These are phyloP conservation scores for Penicillium bovifimosum DNA, from an alignment of 495 filamentous ascomycete species.

Conservation along the genomic window DNA sequence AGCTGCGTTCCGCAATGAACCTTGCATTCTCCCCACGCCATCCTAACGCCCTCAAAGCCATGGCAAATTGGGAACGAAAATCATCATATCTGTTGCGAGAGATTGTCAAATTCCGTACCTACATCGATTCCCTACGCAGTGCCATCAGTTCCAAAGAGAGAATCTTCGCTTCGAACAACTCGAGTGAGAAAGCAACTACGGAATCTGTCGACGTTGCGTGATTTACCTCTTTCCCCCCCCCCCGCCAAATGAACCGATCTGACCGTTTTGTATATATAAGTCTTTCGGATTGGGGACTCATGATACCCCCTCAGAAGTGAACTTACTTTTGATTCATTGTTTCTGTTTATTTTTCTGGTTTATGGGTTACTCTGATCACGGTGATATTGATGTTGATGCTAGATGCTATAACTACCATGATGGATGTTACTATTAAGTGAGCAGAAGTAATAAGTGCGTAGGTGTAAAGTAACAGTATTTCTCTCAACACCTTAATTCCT, in stretches of 20 bases:
- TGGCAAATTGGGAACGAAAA: constrained; percentile 96
- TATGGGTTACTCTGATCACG: too few species aligned
- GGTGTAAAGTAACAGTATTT: too few species aligned
- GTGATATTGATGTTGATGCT: constrained; percentile 14
- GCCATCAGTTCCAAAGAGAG: constrained; percentile 55
- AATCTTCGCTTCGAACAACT: constrained; percentile 34
- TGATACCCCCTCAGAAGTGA: not conserved
- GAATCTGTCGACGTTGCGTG: not conserved
- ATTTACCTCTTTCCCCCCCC: not conserved
- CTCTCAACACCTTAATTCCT: too few species aligned
- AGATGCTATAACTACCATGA: constrained; percentile 31
- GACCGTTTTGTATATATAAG: constrained; percentile 20
- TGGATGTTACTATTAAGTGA: too few species aligned
- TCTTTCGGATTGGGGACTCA: not conserved
- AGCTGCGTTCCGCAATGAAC: constrained; percentile 76
- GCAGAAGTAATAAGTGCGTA: too few species aligned
- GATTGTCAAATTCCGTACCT: constrained; percentile 93
- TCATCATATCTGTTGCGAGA: constrained; percentile 86
- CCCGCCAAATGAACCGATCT: not conserved
- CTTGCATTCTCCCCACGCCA: constrained; percentile 86
- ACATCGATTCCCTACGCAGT: constrained; percentile 71
- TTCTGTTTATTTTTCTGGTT: not conserved
- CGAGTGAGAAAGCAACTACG: constrained; percentile 1
- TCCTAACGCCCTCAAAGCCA: constrained; percentile 71
- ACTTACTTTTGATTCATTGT: not conserved